These are phyloP conservation scores for Eucalyptus curtisii DNA, from an alignment of 345 rosid genomes.

Conservation along the genomic window DNA sequence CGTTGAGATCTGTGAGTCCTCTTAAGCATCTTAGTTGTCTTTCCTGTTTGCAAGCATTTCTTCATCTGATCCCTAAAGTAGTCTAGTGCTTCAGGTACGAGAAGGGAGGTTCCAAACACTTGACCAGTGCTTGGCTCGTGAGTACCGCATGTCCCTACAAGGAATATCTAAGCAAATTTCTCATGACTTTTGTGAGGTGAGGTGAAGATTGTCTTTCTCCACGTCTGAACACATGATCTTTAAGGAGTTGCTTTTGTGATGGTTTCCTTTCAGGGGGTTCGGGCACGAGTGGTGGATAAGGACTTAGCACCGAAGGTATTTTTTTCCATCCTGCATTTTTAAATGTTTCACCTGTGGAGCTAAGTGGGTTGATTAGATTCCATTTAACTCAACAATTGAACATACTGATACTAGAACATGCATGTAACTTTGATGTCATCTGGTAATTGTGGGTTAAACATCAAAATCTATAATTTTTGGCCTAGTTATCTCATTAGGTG, in stretches of 20 bases:
- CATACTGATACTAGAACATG: neutral
- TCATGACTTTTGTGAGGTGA: conserved; percentile 69
- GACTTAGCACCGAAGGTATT: conserved; percentile 70
- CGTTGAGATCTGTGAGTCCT: conserved; percentile 80
- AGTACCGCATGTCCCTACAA: conserved; percentile 77
- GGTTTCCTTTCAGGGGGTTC: conserved; percentile 45
- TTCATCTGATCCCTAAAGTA: neutral
- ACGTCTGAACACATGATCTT: neutral
- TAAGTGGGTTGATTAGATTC: neutral
- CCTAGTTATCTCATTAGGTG: neutral
- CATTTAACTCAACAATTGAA: neutral
- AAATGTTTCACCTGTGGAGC: neutral
- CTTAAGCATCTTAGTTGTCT: neutral
- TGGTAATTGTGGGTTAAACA: neutral
- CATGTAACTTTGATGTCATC: neutral
- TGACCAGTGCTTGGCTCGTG: conserved; percentile 75
- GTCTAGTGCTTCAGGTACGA: conserved; percentile 32
- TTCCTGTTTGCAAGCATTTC: neutral
- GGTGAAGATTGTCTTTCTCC: neutral
- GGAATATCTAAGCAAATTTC: conserved; percentile 43
- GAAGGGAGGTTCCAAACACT: conserved; percentile 76
- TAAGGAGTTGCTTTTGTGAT: neutral
- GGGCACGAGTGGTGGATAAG: conserved; percentile 78
- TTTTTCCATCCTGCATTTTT: neutral
- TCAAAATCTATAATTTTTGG: neutral